Evolutionary conservation across 257 asterid species (phyloP).

Genomic region (Ajuga chamaepitys): DNA sequence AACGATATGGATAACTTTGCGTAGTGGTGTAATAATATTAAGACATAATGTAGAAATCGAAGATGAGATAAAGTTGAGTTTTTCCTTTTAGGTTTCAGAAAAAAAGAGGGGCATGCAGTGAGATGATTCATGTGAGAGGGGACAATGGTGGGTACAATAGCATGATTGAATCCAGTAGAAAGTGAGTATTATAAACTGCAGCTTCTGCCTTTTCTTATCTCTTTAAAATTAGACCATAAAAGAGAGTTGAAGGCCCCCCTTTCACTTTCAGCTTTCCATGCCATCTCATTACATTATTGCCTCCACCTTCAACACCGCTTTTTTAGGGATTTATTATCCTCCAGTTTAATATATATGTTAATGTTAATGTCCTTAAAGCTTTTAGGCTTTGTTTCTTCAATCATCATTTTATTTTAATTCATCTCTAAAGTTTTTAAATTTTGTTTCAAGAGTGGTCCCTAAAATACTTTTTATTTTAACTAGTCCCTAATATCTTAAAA

Average conservation of each 20-base stretch:
- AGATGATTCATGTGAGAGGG: slow-evolving; percentile 22
- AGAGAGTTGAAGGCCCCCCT: not conserved
- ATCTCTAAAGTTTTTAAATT: too few species aligned
- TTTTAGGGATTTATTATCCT: not conserved
- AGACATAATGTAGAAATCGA: not conserved
- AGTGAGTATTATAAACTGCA: slow-evolving; percentile 5
- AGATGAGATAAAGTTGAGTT: not conserved
- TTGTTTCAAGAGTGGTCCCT: too few species aligned
- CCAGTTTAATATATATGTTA: too few species aligned
- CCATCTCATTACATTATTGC: slow-evolving; percentile 17
- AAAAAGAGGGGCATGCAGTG: not conserved
- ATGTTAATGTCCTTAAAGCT: too few species aligned
- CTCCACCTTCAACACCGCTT: slow-evolving; percentile 17
- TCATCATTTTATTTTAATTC: too few species aligned
- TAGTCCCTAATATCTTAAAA: too few species aligned
- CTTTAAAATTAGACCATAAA: not conserved
- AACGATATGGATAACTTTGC: too few species aligned
- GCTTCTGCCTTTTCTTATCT: slow-evolving; percentile 11
- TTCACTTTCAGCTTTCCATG: not conserved
- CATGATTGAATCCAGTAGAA: slow-evolving; percentile 19
- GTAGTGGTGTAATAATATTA: too few species aligned
- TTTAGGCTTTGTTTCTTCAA: too few species aligned
- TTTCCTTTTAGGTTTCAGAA: not conserved
- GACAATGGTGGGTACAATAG: slow-evolving; percentile 22
- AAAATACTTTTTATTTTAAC: too few species aligned